phyloP scores from a whole-genome alignment of 345 rosid species.

The Ceriops tagal region DNA sequence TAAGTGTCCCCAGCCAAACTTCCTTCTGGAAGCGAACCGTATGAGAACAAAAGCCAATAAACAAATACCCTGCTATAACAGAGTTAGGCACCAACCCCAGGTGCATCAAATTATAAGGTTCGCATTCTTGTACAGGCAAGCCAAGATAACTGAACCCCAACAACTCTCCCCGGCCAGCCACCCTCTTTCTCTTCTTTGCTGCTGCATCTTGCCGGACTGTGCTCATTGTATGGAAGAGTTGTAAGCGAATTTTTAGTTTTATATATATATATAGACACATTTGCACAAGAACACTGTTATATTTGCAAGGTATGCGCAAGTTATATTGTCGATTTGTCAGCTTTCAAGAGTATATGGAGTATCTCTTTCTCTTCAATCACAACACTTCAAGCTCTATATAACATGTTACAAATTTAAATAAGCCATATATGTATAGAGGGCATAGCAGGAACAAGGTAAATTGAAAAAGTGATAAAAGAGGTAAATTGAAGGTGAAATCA shows the following conservation, averaged over 20 bases:
- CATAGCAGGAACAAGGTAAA: too few species aligned
- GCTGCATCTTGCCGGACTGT: constrained; percentile 3
- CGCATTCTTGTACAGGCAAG: constrained; percentile 44
- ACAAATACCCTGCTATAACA: constrained; percentile 3
- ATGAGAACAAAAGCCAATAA: neutral
- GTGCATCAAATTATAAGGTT: constrained; percentile 25
- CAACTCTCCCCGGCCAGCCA: constrained; percentile 4
- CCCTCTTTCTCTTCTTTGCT: neutral
- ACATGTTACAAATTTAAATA: too few species aligned
- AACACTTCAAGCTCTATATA: too few species aligned
- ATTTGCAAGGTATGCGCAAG: too few species aligned
- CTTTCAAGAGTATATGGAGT: too few species aligned
- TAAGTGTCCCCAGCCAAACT: constrained; percentile 9
- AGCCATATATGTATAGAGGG: too few species aligned
- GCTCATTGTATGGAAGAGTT: constrained; percentile 23
- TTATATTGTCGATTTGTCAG: too few species aligned
- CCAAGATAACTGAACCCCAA: constrained; percentile 11
- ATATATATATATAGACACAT: too few species aligned
- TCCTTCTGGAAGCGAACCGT: constrained; percentile 19
- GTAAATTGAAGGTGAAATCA: too few species aligned
- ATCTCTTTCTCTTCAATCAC: too few species aligned
- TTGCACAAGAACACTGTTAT: too few species aligned
- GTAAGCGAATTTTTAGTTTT: constrained; percentile 15
- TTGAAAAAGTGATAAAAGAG: too few species aligned
- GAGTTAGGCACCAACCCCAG: constrained; percentile 43